Percentiles rank a stretch among this genome's conserved stretches.
Conservation (phyloP, 1,284 basidiomycete genomes). For the Wolfiporia cocos region DNA sequence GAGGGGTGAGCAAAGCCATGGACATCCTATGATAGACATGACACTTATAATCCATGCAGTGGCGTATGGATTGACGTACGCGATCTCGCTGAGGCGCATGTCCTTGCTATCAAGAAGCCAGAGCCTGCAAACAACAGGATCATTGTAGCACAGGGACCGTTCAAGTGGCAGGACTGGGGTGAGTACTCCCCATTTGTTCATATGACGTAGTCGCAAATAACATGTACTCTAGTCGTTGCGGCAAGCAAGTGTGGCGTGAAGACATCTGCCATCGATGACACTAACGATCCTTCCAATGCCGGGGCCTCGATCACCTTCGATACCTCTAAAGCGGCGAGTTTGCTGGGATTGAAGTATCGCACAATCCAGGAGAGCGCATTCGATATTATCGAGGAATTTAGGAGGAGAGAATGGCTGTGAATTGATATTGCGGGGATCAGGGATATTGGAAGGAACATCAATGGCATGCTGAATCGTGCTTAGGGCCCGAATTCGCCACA, state of each 20-base stretch:
- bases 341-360: constrained; percentile 36
- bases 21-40: no score
- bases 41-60: no score
- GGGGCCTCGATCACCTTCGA: constrained; percentile 23
- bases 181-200: constrained; percentile 4
- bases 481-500: no score
- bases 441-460: no score
- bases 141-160: no score
- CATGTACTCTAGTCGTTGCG: neutral
- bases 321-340: constrained; percentile 31
- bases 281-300: constrained; percentile 20
- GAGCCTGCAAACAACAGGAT: no score
- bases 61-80: no score
- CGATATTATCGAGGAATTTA: constrained; percentile 35
- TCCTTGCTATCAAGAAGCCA: no score
- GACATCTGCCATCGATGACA: constrained; percentile 13
- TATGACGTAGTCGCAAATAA: neutral
- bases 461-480: no score
- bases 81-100: no score
- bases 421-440: no score
- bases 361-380: constrained; percentile 33
- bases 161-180: constrained; percentile 15
- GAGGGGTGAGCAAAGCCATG: no score
- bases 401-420: constrained; percentile 10
- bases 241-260: neutral